Conservation (phyloP, 768 basidiomycete species). For the Rubroboletus satanas region DNA sequence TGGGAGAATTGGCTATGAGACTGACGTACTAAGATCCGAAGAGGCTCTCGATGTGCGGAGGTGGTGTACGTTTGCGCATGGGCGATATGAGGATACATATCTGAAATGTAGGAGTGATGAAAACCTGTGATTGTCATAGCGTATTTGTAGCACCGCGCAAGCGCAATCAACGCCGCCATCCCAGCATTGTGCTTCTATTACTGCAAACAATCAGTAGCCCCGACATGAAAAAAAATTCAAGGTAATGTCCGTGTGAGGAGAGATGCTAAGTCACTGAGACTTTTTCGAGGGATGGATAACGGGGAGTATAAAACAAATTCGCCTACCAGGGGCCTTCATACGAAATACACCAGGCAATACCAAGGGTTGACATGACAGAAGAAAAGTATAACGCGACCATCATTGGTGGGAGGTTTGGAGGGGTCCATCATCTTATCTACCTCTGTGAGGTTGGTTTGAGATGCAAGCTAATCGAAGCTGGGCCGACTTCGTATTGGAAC, state of each 20-base stretch:
- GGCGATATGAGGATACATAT: background rate
- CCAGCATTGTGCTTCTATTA: background rate
- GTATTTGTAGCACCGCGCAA: background rate
- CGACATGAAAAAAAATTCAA: background rate
- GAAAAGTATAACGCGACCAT: conserved; percentile 7
- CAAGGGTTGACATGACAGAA: background rate
- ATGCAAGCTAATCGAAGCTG: conserved; percentile 10
- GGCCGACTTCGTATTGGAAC: conserved; percentile 15
- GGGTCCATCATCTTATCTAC: conserved; percentile 6
- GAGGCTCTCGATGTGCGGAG: background rate
- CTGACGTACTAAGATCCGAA: background rate
- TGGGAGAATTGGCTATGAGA: background rate
- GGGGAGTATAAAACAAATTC: background rate
- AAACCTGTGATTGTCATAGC: background rate
- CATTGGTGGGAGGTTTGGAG: conserved; percentile 5
- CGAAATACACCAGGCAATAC: background rate
- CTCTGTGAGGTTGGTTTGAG: conserved; percentile 1
- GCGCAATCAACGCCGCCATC: background rate
- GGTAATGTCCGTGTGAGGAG: too few relatives aligned
- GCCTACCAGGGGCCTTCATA: background rate
- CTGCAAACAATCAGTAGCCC: too few relatives aligned
- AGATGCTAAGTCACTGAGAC: background rate
- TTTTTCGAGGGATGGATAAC: too few relatives aligned
- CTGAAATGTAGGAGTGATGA: background rate
- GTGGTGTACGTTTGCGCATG: background rate